Evolutionary conservation across 2,329 filamentous ascomycete species (phyloP).

Genomic region (Stachybotrys chlorohalonatus): DNA sequence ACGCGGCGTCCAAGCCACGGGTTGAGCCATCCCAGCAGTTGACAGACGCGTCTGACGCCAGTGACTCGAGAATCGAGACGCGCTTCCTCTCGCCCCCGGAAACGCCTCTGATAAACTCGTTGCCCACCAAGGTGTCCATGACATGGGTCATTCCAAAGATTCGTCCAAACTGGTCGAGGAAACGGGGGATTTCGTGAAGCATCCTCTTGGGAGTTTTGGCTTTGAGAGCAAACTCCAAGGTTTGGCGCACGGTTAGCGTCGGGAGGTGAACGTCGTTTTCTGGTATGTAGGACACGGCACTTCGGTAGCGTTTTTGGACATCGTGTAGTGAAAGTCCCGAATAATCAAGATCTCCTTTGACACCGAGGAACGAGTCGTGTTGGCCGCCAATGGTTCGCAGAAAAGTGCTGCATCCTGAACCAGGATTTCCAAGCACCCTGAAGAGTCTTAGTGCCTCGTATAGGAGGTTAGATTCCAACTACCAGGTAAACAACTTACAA

Average conservation of each 20-base stretch:
- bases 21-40: not conserved
- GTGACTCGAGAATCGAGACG: not conserved
- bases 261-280: constrained; percentile 1
- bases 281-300: constrained; percentile 1
- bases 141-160: not conserved
- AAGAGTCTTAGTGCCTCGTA: not conserved
- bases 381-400: constrained; percentile 2
- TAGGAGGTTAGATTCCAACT: not conserved
- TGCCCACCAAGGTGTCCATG: not conserved
- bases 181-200: not conserved
- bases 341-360: constrained; percentile 1
- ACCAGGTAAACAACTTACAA: not conserved
- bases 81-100: not conserved
- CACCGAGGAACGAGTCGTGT: constrained; percentile 2
- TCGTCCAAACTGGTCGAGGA: not conserved
- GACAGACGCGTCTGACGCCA: not conserved
- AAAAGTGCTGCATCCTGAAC: constrained; percentile 4
- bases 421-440: constrained; percentile 4
- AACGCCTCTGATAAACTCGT: not conserved
- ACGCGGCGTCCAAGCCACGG: not conserved
- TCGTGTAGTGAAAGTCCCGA: constrained; percentile 1
- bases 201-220: not conserved
- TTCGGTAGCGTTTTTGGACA: not conserved
- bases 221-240: not conserved
- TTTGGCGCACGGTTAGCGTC: not conserved